A percentile compares a stretch with the other conserved stretches of the same genome.
phyloP scores from a whole-genome alignment of 73 alveolate genomes.

The Paramecium pentaurelia region DNA sequence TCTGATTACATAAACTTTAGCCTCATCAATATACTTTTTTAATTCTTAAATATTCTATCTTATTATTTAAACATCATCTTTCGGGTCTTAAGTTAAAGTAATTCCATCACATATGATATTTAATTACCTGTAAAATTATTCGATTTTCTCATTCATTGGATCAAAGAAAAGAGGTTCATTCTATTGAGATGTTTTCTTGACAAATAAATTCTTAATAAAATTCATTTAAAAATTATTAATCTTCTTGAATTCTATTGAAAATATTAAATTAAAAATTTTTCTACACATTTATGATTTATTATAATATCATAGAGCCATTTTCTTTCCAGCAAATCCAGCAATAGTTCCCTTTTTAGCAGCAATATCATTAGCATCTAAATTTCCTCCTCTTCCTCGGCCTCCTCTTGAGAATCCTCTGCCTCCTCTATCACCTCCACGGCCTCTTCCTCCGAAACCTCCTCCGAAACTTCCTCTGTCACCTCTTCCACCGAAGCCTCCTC shows the following conservation, averaged over 20 bases:
- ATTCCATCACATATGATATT: not conserved
- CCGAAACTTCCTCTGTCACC: conserved; percentile 30
- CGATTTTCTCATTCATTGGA: not conserved
- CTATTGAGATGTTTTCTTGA: not conserved
- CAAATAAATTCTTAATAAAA: not conserved
- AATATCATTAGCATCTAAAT: not conserved
- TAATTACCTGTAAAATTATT: not conserved
- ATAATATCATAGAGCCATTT: conserved; percentile 43
- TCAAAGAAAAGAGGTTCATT: not conserved
- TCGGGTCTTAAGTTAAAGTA: not conserved
- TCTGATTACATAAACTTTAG: not conserved
- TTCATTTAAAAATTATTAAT: not conserved
- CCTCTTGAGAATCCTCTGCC: conserved; percentile 36
- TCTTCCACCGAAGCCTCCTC: not conserved
- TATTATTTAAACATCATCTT: not conserved
- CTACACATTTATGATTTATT: not conserved
- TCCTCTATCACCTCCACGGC: conserved; percentile 43
- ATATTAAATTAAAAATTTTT: not conserved
- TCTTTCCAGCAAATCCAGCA: conserved; percentile 43
- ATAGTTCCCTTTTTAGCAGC: conserved; percentile 58
- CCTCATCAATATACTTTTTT: not conserved
- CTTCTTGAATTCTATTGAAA: not conserved
- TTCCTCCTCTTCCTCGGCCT: conserved; percentile 50
- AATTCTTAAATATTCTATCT: not conserved
- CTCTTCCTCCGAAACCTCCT: conserved; percentile 46